Base-by-base conservation (phyloP, 805 yeast species). In the Monosporozyma aerobia region DNA sequence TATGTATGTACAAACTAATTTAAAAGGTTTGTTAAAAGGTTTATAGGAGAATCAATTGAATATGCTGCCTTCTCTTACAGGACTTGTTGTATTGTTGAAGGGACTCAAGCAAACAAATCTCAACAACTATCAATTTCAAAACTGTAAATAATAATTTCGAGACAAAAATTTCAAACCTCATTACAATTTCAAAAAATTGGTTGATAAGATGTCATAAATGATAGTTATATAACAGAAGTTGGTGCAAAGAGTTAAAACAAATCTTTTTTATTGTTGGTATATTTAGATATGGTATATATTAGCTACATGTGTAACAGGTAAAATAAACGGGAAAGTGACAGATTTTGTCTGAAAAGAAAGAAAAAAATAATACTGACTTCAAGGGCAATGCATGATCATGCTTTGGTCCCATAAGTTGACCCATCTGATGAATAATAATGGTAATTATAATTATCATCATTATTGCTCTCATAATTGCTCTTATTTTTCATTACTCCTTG, bases 341-440 rank as follows among this genome's bases (percentile, higher is more conserved):
- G 19, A 13, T 13, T 14, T 4, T 35, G 5, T 13, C 13, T 5
- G 39, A 13, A 39, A 39, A 19, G 3, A 8, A 19, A 19, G 19
- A 19, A 19, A 19, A 19, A 2, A 19, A 19, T 19, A 19, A 19
- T 19, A 19, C 19, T 19, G 19, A 19, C 19, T 19, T 19, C 8
- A 8, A 8, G 19, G 43, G 14, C 8, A 19, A 19, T 19, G 6
- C 25, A 13, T 5, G 11, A n/a, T 23, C 25, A 43, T 11, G 16
- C 7, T 43, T 43, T 43, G 3, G 45, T 43, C 13, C 16, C 46
- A 27, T 27, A 49, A 27, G 58, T 52, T 3, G 60, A 56, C 4
- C 56, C 54, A 41, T 59, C 59, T 9, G 57, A 57, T 19, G 54
- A 43, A 30, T 33, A 48, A 32, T 48, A 50, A 23, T 49, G 44